Percentiles rank a stretch among this genome's conserved stretches.
Evolutionary conservation across 768 basidiomycete genomes (phyloP).

Genomic region (Mycena galericulata): DNA sequence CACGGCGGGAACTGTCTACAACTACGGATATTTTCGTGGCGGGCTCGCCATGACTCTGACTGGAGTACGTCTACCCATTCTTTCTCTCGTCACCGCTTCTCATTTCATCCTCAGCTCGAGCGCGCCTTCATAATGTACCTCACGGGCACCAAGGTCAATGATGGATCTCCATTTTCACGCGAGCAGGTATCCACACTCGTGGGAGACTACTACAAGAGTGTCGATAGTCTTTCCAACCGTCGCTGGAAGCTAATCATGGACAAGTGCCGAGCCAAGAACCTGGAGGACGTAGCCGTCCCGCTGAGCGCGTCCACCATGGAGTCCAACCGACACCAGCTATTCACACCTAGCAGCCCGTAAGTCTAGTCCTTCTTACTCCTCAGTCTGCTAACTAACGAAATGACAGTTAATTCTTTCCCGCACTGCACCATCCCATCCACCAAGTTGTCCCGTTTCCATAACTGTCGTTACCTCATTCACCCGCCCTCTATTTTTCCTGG

Average conservation of each 20-base stretch:
- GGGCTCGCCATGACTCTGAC: neutral
- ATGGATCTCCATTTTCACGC: neutral
- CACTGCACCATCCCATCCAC: too few relatives aligned
- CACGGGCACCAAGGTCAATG: neutral
- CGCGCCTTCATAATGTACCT: conserved; percentile 1
- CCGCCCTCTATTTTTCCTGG: too few relatives aligned
- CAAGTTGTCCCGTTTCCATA: too few relatives aligned
- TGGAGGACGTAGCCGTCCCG: neutral
- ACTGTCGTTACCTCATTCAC: too few relatives aligned
- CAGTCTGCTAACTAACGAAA: too few relatives aligned
- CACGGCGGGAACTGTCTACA: neutral
- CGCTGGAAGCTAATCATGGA: conserved; percentile 6
- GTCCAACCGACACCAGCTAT: neutral
- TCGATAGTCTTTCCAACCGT: neutral
- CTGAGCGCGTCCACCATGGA: neutral
- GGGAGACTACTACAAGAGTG: neutral
- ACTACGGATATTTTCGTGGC: neutral
- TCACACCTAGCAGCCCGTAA: conserved; percentile 10
- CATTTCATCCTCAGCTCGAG: neutral
- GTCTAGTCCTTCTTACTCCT: neutral
- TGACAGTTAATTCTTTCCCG: too few relatives aligned
- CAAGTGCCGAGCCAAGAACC: neutral
- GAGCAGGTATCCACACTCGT: neutral
- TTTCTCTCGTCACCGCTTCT: too few relatives aligned
- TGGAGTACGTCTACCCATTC: neutral